Evolutionary conservation across 2,329 filamentous ascomycete species (phyloP), one percentile per base, ranked within the genome.

Genomic region (Aspergillus amoenus): DNA sequence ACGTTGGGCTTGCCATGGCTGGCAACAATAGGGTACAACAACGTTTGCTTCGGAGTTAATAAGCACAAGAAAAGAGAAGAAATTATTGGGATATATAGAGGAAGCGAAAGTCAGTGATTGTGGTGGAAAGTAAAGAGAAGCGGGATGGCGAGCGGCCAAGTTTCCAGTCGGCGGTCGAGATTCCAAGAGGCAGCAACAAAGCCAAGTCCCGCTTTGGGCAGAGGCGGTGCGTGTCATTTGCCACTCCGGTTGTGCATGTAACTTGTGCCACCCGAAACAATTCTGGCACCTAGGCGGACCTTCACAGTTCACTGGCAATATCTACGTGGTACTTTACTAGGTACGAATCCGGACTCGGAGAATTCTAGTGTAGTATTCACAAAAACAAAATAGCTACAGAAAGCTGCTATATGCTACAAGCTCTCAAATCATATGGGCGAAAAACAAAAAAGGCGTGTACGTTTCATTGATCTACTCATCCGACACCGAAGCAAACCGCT

Each of bases 401-500:
- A 70, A 72, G 71, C 68, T 68, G 69, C 65, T 71, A 66, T 71
- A 66, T 66, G 67, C 64, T 71, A 66, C 68, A 67, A 64, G 64
- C 60, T 58, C 58, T 48, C 54, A 52, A 52, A 55, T 56, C 55
- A 60, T 65, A 64, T 56, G 61, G 56, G 63, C 50, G 52, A 62
- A 51, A 44, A 12, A 22, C 27, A 45, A 32, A 44, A 43, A 40
- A 34, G 22, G 22, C 34, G 13, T 44, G 41, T 52, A 49, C 41
- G 34, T 21, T 18, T 39, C 17, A 11, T 44, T 47, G 34, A 48
- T 65, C 71, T 92, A 99, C 84, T 97, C 93, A 77, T 99, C 94
- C 74, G 91, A 86, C 59, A 99, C 93, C 40, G 92, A 88, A 49
- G 94, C 94, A 79, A 99, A 99, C 81, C 96, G 96, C 80, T 99